Conservation (phyloP, 2,329 filamentous ascomycete genomes). For the Fusarium cicatricum region DNA sequence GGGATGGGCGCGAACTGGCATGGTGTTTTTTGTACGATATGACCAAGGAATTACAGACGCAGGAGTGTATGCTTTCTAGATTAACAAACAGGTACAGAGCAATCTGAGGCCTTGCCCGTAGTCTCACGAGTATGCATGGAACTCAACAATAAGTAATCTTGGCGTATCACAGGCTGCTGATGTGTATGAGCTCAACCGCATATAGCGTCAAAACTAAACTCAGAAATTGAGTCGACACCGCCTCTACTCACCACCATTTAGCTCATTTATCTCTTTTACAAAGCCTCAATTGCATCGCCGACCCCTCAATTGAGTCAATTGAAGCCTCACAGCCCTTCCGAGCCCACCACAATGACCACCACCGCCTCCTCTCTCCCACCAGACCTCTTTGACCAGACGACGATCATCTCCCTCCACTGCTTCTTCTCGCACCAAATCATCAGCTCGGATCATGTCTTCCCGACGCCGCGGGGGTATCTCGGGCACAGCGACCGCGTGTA, state of each 20-base stretch:
- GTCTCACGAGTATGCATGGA: too few relatives aligned
- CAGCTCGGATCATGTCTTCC: constrained; percentile 48
- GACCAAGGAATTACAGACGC: too few relatives aligned
- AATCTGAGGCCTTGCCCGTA: too few relatives aligned
- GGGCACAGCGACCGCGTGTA: constrained; percentile 58
- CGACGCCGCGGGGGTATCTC: constrained; percentile 62
- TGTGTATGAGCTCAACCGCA: constrained; percentile 1
- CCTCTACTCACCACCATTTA: neutral
- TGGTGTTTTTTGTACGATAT: too few relatives aligned
- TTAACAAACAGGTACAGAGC: too few relatives aligned
- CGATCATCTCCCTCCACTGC: constrained; percentile 75
- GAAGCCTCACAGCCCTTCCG: neutral
- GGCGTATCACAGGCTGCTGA: neutral
- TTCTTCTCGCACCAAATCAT: constrained; percentile 72
- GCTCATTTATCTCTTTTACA: neutral
- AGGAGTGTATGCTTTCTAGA: too few relatives aligned
- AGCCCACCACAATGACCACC: constrained; percentile 16
- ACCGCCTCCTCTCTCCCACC: constrained; percentile 53
- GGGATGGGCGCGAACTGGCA: neutral
- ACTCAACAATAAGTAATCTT: too few relatives aligned
- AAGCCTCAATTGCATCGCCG: neutral
- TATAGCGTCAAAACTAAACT: neutral
- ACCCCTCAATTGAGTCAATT: neutral
- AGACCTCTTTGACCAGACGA: constrained; percentile 67
- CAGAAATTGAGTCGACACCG: constrained; percentile 13